Base-by-base conservation (phyloP, 345 rosid species). In the Populus nigra region DNA sequence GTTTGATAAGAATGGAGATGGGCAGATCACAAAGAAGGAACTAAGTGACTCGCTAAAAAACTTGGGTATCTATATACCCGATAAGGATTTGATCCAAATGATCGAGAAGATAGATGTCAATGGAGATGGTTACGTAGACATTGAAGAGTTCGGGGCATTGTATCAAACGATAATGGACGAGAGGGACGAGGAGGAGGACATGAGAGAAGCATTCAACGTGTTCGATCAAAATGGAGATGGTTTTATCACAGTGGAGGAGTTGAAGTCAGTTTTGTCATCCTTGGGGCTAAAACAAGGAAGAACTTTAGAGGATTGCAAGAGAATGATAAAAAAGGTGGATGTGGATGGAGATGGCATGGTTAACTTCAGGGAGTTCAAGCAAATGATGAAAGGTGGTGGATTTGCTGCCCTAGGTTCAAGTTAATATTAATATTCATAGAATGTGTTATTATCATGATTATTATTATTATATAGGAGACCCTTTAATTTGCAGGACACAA, bases 281-380 rank as follows among this genome's bases (percentile, higher is more conserved):
- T 76, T 96, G 78, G 97, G 98, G 62, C 89, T 93, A 69, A 91
- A 89, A 80, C 97, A 93, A 79, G 98, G 98, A 67, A 85, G 92
- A 75, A 86, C 94, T 2, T 36, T 89, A 16, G 99, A 93, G 78
- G 98, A 93, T 70, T 93, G 97, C 87, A 88, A 84, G 88, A 83
- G 23, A 70, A 96, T 96, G 97, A 96, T 93, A 73, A 88, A 83
- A 78, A 93, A 88, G 85, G 98, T 93, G 31, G 98, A 93, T 33
- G 96, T 84, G 27, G 99, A 96, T 80, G 99, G 99, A 61, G 99
- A 93, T 81, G 99, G 98, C 8, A 93, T 84, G 97, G 91, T 96
- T 13, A 82, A 92, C 78, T 92, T 80, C 76, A 87, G 83, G 38
- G 99, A 96, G 90, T 96, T 96, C 79, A 89, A 88, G 78, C 97